Evolutionary conservation across 768 basidiomycete species (phyloP).

Genomic region (Mycena maculata): DNA sequence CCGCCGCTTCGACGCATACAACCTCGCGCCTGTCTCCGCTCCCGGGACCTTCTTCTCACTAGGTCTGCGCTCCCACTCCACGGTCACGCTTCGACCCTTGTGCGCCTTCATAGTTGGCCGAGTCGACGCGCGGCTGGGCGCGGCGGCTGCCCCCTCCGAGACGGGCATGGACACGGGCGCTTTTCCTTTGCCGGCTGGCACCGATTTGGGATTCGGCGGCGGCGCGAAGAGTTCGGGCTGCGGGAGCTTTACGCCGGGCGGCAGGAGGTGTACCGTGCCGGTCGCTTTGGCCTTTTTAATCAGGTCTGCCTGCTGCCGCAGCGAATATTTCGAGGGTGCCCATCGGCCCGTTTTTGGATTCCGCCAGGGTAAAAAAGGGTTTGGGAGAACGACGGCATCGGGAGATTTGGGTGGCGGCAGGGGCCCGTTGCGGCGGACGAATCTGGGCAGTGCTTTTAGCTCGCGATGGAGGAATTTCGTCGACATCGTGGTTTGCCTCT

Average conservation of each 20-base stretch:
- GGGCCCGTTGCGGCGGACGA: slow-evolving; percentile 51
- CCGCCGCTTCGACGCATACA: slow-evolving; percentile 81
- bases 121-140: neutral
- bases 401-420: slow-evolving; percentile 42
- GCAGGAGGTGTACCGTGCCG: slow-evolving; percentile 68
- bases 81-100: slow-evolving; percentile 16
- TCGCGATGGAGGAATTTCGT: slow-evolving; percentile 61
- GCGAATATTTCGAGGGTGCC: slow-evolving; percentile 76
- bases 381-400: slow-evolving; percentile 53
- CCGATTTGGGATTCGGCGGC: slow-evolving; percentile 11
- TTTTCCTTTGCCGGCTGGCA: slow-evolving; percentile 11
- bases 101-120: slow-evolving; percentile 5
- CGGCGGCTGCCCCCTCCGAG: neutral
- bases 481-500: slow-evolving; percentile 36
- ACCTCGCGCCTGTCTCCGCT: slow-evolving; percentile 65
- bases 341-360: slow-evolving; percentile 73
- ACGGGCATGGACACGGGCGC: slow-evolving; percentile 3
- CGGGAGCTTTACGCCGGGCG: slow-evolving; percentile 72
- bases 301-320: slow-evolving; percentile 82
- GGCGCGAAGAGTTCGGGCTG: slow-evolving; percentile 35
- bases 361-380: slow-evolving; percentile 77
- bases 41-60: slow-evolving; percentile 58
- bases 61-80: slow-evolving; percentile 58
- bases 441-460: slow-evolving; percentile 51
- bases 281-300: slow-evolving; percentile 74